These are phyloP conservation scores for Ceriops decandra DNA, from an alignment of 345 rosid species.

Conservation along the genomic window DNA sequence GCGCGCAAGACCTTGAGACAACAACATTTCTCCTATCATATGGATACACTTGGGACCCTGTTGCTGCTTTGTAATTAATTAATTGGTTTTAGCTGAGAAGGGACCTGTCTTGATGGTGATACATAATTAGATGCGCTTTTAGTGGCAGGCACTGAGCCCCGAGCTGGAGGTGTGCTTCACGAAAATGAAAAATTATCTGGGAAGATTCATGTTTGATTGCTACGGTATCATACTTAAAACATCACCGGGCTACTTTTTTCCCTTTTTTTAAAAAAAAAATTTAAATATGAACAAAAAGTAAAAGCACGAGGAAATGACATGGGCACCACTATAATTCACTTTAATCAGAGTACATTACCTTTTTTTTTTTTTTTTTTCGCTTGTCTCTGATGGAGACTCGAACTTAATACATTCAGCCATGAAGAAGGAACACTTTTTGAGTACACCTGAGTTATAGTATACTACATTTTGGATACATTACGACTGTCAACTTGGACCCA, in stretches of 20 bases:
- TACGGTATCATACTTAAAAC: constrained; percentile 13
- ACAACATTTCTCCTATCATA: neutral
- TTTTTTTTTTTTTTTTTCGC: too few relatives aligned
- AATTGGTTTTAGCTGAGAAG: constrained; percentile 7
- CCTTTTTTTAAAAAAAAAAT: neutral
- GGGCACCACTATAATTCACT: constrained; percentile 6
- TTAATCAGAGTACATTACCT: neutral
- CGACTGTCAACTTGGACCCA: neutral
- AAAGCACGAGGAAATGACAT: constrained; percentile 19
- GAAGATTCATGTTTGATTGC: constrained; percentile 25
- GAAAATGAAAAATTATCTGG: constrained; percentile 10
- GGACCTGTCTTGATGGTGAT: constrained; percentile 21
- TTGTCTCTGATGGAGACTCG: too few relatives aligned
- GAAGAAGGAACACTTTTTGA: too few relatives aligned
- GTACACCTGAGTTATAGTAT: neutral
- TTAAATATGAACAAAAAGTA: constrained; percentile 4
- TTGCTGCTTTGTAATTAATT: neutral
- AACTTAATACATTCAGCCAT: too few relatives aligned
- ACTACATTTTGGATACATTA: constrained; percentile 6
- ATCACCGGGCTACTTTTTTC: constrained; percentile 35
- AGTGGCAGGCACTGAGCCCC: constrained; percentile 38
- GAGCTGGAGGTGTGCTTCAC: constrained; percentile 32
- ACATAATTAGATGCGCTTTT: constrained; percentile 24
- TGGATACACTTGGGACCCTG: neutral
- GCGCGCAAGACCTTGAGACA: neutral